Evolutionary conservation across 345 rosid species (phyloP).

Genomic region (Stellera chamaejasme): DNA sequence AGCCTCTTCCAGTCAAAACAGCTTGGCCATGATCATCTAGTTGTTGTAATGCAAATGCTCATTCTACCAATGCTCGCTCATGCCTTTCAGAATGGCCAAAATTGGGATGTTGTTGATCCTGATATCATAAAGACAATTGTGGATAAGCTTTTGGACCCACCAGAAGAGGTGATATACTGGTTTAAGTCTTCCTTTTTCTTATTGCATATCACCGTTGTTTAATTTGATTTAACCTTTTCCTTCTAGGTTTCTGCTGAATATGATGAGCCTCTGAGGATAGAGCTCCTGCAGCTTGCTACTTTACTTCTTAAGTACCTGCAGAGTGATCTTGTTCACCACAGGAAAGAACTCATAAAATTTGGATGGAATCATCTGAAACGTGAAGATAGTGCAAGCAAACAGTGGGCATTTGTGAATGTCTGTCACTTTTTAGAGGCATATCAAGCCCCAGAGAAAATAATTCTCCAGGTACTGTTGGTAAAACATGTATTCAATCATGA

Average conservation of each 20-base stretch:
- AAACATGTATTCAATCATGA: no score
- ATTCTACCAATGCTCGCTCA: slow-evolving; percentile 98
- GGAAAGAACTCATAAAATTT: slow-evolving; percentile 97
- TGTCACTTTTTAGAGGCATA: slow-evolving; percentile 98
- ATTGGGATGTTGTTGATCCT: slow-evolving; percentile 94
- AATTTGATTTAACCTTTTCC: slow-evolving; percentile 7
- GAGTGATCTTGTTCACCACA: slow-evolving; percentile 88
- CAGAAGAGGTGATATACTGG: slow-evolving; percentile 70
- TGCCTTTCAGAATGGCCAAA: slow-evolving; percentile 84
- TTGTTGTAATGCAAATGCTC: slow-evolving; percentile 97
- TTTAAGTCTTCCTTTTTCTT: neutral
- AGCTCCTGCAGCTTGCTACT: slow-evolving; percentile 95
- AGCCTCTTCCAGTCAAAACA: slow-evolving; percentile 90
- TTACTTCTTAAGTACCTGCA: slow-evolving; percentile 95
- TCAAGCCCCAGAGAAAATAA: slow-evolving; percentile 98
- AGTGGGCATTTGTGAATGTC: slow-evolving; percentile 99
- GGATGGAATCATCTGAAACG: slow-evolving; percentile 99
- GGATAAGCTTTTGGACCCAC: slow-evolving; percentile 99
- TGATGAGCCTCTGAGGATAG: slow-evolving; percentile 95
- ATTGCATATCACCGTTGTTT: slow-evolving; percentile 7
- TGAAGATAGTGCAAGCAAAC: slow-evolving; percentile 99
- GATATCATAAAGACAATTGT: slow-evolving; percentile 81
- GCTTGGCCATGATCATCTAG: slow-evolving; percentile 90
- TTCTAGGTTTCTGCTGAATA: slow-evolving; percentile 94
- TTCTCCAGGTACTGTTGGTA: slow-evolving; percentile 66